Percentiles rank a stretch among this genome's conserved stretches.
These are phyloP conservation scores for Cokeromyces recurvatus DNA, from an alignment of 371 early-diverging fungal species.

Conservation along the genomic window DNA sequence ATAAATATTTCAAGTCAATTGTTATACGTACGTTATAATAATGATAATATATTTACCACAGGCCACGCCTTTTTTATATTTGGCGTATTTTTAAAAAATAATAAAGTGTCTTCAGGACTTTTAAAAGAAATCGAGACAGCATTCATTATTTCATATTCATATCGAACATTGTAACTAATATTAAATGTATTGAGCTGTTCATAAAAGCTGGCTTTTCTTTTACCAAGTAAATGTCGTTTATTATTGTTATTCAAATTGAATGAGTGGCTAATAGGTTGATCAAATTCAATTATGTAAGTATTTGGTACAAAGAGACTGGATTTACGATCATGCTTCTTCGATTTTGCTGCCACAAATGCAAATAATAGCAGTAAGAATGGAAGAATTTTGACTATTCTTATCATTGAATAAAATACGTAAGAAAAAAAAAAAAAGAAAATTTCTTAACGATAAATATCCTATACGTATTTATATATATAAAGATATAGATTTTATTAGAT, in stretches of 20 bases:
- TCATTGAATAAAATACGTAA: no score
- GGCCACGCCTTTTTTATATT: slow-evolving; percentile 38
- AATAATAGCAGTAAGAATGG: no score
- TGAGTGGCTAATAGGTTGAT: background rate
- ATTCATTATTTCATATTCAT: slow-evolving; percentile 34
- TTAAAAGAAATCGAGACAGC: slow-evolving; percentile 36
- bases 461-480: no score
- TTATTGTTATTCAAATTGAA: no score
- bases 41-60: slow-evolving; percentile 33
- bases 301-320: slow-evolving; percentile 26
- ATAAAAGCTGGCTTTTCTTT: slow-evolving; percentile 16
- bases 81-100: slow-evolving; percentile 24
- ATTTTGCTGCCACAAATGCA: no score
- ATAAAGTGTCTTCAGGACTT: slow-evolving; percentile 14
- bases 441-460: no score
- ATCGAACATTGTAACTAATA: slow-evolving; percentile 29
- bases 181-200: slow-evolving; percentile 19
- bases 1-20: no score
- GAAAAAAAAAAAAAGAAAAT: no score
- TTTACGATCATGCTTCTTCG: no score
- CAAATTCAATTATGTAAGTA: slow-evolving; percentile 30
- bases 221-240: slow-evolving; percentile 8
- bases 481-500: no score
- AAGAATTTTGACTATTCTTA: no score
- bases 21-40: no score